Percentiles rank a stretch among this genome's conserved stretches.
Evolutionary conservation across 768 basidiomycete genomes (phyloP).

Genomic region (Mycena rebaudengoi): DNA sequence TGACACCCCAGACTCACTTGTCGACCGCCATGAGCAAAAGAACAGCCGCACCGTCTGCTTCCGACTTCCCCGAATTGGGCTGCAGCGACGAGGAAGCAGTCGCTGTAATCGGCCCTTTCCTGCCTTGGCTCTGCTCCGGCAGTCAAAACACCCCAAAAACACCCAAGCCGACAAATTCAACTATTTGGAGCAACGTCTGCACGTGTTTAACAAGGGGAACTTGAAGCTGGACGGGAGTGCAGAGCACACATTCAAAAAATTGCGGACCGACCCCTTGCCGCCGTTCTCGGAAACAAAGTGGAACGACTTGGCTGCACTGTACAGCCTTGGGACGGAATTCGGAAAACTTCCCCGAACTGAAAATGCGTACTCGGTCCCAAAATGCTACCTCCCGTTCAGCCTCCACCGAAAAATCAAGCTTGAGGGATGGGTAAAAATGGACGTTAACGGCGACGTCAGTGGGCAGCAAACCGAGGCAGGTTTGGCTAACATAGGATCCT

Average conservation of each 20-base stretch:
- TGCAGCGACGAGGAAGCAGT: no score
- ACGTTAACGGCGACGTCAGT: not conserved
- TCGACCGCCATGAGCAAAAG: no score
- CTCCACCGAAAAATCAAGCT: not conserved
- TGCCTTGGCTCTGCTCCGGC: no score
- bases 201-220: not conserved
- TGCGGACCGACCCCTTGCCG: not conserved
- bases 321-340: not conserved
- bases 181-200: not conserved
- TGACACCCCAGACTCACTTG: no score
- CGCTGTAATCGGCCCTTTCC: no score
- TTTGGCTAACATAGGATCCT: not conserved
- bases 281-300: not conserved
- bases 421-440: not conserved
- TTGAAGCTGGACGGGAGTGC: not conserved
- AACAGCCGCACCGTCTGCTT: no score
- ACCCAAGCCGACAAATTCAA: not conserved
- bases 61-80: no score
- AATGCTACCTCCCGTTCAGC: not conserved
- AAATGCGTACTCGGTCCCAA: not conserved
- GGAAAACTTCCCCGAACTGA: not conserved
- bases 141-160: no score
- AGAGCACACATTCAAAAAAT: not conserved
- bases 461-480: not conserved
- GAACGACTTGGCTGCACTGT: not conserved